These are phyloP conservation scores for Pythium utonaiense DNA, from an alignment of 352 stramenopile genomes.

Conservation along the genomic window DNA sequence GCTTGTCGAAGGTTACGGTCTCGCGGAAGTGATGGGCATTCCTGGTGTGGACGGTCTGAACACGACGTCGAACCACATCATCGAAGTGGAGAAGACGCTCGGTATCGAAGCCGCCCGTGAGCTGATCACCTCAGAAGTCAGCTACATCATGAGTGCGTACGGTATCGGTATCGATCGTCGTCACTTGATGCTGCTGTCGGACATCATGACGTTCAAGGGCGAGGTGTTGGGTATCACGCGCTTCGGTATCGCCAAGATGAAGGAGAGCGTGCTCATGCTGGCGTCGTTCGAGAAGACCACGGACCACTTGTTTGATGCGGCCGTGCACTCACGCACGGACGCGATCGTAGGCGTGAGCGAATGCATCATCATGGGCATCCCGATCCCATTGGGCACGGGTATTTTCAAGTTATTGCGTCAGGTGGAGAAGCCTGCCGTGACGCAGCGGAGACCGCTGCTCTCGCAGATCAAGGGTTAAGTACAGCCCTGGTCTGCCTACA, in stretches of 20 bases:
- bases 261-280: constrained; percentile 99
- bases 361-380: constrained; percentile 99
- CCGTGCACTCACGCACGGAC: constrained; percentile 96
- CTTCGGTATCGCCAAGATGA: constrained; percentile 99
- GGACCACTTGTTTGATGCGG: constrained; percentile 99
- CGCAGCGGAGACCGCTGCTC: constrained; percentile 60
- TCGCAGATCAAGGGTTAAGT: constrained; percentile 27
- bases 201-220: constrained; percentile 99
- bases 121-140: constrained; percentile 97
- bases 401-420: constrained; percentile 95
- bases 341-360: constrained; percentile 98
- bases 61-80: constrained; percentile 99
- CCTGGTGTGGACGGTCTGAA: constrained; percentile 94
- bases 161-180: constrained; percentile 98
- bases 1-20: constrained; percentile 97
- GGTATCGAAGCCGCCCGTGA: constrained; percentile 98
- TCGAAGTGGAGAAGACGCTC: constrained; percentile 95
- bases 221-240: constrained; percentile 89
- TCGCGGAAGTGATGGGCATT: constrained; percentile 97
- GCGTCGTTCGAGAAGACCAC: constrained; percentile 99
- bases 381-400: constrained; percentile 97
- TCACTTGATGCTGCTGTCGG: constrained; percentile 98
- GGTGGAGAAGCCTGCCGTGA: constrained; percentile 69
- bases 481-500: not conserved
- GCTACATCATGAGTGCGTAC: constrained; percentile 99